Percentiles rank a stretch among this genome's conserved stretches.
Conservation (phyloP, 1,284 basidiomycete species). For the Cutaneotrichosporon spelunceum region DNA sequence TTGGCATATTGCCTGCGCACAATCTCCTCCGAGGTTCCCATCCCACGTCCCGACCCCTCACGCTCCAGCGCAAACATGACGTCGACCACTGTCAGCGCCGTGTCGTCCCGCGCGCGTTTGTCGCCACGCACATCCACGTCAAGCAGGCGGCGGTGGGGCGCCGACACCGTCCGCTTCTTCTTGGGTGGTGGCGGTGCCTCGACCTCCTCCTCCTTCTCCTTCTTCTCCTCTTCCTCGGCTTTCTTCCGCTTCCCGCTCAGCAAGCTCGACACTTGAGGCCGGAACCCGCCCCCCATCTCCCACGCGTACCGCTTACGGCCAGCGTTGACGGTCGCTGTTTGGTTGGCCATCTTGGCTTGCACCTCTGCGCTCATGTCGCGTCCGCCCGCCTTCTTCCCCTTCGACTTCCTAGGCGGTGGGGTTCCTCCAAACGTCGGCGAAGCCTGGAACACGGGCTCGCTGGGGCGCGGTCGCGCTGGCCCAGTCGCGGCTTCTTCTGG, state of each 20-base stretch:
- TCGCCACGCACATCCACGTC: constrained; percentile 21
- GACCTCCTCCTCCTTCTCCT: constrained; percentile 1
- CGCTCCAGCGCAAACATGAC: constrained; percentile 45
- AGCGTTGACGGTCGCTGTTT: constrained; percentile 28
- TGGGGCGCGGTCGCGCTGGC: constrained; percentile 6
- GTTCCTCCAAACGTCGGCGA: constrained; percentile 25
- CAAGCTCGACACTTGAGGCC: constrained; percentile 17
- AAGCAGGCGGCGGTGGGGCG: constrained; percentile 18
- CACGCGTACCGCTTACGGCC: constrained; percentile 39
- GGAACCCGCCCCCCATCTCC: constrained; percentile 32
- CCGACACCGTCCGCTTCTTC: constrained; percentile 19
- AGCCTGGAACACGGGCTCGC: constrained; percentile 20
- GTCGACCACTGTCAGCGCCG: constrained; percentile 40
- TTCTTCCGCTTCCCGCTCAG: constrained; percentile 30
- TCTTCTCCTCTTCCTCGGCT: constrained; percentile 12
- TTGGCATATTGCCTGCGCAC: constrained; percentile 28
- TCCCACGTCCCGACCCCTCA: constrained; percentile 33
- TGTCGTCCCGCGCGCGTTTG: constrained; percentile 34
- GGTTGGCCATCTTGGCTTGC: constrained; percentile 43
- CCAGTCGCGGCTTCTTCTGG: constrained; percentile 6
- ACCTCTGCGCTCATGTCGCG: constrained; percentile 38
- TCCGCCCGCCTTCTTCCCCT: constrained; percentile 19
- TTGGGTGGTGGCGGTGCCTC: constrained; percentile 21
- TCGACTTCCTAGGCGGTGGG: constrained; percentile 21
- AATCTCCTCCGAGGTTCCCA: constrained; percentile 35